Evolutionary conservation across 345 rosid species (phyloP), one percentile per base, ranked within the genome.

Genomic region (Anastatica hierochuntica): DNA sequence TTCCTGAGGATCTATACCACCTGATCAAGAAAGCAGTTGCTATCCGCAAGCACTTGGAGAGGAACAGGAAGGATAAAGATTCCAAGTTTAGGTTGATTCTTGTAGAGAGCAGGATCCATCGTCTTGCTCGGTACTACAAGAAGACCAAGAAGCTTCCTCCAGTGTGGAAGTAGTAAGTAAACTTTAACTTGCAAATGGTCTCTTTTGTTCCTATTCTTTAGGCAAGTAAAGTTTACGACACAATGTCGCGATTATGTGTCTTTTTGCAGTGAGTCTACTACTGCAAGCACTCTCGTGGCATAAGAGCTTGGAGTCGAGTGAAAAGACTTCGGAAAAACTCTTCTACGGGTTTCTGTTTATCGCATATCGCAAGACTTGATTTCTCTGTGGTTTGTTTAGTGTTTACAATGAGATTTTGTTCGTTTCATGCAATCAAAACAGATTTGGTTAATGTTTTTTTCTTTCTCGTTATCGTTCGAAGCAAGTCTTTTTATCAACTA

Each of bases 101-200:
- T 59, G 95, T 80, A 2, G 90, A 85, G 74, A 82, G 90, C 76
- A 78, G 95, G 65, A 82, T 78, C 43, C 90, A 85, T 13, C 37
- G 37, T 27, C 89, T 79, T 44, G 96, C 96, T 38, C 87, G 94
- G 6, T 84, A 84, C 49, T 87, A 87, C 78, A 87, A 87, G 85
- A 84, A 84, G 72, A 87, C 88, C 13, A 84, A 79, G 83, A 87
- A 84, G 78, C 85, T 87, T 27, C 94, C 90, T 5, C 90, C 94
- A 3, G 89, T 87, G 23, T 87, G 90, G 94, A 87, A 87, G 63
- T 87, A 84, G 85, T 79, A 41, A 74, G 84, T 56, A 15, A 4
- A 10, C 29, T 14, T 0, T 68, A n/a, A 58, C 30, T 33, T 18
- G 3, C 50, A 14, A 21, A 17, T 6, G 15, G 4, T 7, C 37